These are phyloP conservation scores for Dothistroma pini DNA, from an alignment of 2,329 filamentous ascomycete genomes.

Conservation along the genomic window DNA sequence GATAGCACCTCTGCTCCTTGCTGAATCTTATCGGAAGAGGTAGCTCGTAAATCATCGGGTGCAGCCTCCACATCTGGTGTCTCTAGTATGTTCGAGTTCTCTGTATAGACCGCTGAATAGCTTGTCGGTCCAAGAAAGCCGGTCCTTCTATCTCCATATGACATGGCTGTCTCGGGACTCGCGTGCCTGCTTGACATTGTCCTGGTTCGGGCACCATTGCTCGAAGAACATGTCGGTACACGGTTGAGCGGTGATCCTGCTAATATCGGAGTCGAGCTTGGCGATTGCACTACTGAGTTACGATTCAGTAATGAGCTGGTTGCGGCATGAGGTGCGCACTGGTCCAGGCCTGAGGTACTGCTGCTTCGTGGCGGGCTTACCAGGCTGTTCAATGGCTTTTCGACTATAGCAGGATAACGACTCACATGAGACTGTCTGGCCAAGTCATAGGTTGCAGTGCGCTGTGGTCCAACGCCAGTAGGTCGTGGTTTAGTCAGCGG, in stretches of 20 bases:
- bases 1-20: constrained; percentile 34
- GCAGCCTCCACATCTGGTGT: constrained; percentile 24
- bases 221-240: not conserved
- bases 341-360: constrained; percentile 10
- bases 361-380: constrained; percentile 24
- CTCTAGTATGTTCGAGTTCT: constrained; percentile 29
- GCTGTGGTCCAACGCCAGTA: constrained; percentile 15
- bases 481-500: constrained; percentile 29
- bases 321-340: constrained; percentile 6
- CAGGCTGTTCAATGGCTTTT: constrained; percentile 7
- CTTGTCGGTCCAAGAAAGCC: constrained; percentile 35
- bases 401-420: constrained; percentile 12
- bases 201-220: not conserved
- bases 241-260: constrained; percentile 2
- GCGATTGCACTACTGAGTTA: constrained; percentile 10
- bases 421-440: constrained; percentile 9
- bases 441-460: constrained; percentile 11
- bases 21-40: constrained; percentile 32
- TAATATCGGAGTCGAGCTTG: constrained; percentile 8
- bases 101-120: constrained; percentile 35
- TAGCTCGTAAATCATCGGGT: constrained; percentile 24
- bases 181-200: not conserved
- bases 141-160: constrained; percentile 29
- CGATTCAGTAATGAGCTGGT: constrained; percentile 8
- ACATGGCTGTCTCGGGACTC: constrained; percentile 25